These are phyloP conservation scores for Xylaria cubensis DNA, from an alignment of 495 filamentous ascomycete genomes.

Conservation along the genomic window DNA sequence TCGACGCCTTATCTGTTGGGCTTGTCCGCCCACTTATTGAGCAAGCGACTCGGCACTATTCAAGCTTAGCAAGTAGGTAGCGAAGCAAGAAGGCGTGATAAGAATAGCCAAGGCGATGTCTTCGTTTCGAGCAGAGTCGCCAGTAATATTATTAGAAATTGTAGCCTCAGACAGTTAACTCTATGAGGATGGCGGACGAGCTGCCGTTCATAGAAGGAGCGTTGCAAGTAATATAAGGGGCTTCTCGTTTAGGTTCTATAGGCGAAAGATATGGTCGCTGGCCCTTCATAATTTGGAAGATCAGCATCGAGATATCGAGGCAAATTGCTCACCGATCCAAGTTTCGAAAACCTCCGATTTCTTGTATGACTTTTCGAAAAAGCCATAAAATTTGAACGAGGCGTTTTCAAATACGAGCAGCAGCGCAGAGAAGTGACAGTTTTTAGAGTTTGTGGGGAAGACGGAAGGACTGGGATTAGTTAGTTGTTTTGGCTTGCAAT, in stretches of 20 bases:
- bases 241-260: neutral
- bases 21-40: neutral
- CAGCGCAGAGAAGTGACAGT: neutral
- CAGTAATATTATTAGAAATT: neutral
- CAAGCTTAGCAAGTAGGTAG: neutral
- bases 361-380: neutral
- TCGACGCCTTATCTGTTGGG: neutral
- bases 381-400: neutral
- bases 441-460: neutral
- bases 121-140: neutral
- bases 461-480: neutral
- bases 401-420: neutral
- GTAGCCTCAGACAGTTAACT: no score
- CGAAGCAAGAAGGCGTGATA: neutral
- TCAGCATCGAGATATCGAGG: neutral
- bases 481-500: slow-evolving; percentile 1
- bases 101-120: neutral
- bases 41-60: neutral
- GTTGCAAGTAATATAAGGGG: neutral
- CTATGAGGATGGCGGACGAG: no score
- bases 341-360: neutral
- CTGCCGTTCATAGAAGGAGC: neutral
- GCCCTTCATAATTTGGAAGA: neutral
- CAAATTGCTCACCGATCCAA: neutral
- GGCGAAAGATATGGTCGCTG: neutral